A percentile compares a stretch with the other conserved stretches of the same genome.
These are phyloP conservation scores for Pyrenophora teres DNA, from an alignment of 2,329 filamentous ascomycete genomes.

Conservation along the genomic window DNA sequence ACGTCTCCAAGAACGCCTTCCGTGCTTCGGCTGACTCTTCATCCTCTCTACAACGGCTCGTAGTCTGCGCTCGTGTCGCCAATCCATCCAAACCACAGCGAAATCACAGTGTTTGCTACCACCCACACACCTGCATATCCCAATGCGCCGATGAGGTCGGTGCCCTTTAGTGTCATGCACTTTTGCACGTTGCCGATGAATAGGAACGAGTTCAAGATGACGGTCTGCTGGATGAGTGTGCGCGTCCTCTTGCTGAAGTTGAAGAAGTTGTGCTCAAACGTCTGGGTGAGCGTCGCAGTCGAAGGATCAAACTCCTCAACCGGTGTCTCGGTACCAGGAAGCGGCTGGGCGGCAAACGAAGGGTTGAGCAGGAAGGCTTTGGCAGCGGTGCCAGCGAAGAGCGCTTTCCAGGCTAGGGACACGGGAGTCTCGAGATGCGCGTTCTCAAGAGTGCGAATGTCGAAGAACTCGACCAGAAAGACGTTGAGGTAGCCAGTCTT, in stretches of 20 bases:
- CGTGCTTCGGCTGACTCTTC: neutral
- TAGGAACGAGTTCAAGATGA: conserved; percentile 52
- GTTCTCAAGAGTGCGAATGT: conserved; percentile 69
- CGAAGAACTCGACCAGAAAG: conserved; percentile 75
- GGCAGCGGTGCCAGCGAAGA: conserved; percentile 73
- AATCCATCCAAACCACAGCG: conserved; percentile 60
- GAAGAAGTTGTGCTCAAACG: conserved; percentile 73
- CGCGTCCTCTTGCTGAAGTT: conserved; percentile 70
- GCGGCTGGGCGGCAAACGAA: conserved; percentile 61
- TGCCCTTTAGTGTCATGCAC: conserved; percentile 70
- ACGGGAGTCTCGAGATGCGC: conserved; percentile 66
- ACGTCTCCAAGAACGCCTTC: neutral
- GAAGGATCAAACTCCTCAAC: conserved; percentile 66
- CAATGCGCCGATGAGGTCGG: conserved; percentile 70
- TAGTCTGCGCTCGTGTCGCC: conserved; percentile 46
- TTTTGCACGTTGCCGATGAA: conserved; percentile 66
- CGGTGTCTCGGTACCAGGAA: conserved; percentile 53
- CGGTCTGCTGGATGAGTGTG: conserved; percentile 61
- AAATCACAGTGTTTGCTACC: conserved; percentile 64
- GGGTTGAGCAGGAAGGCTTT: conserved; percentile 79
- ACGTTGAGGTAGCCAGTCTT: conserved; percentile 68
- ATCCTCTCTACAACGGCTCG: conserved; percentile 17
- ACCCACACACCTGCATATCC: conserved; percentile 78
- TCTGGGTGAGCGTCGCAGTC: conserved; percentile 69
- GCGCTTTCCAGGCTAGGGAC: conserved; percentile 57